Conservation (phyloP, 2,329 filamentous ascomycete species). For the Fusarium subtropicale region DNA sequence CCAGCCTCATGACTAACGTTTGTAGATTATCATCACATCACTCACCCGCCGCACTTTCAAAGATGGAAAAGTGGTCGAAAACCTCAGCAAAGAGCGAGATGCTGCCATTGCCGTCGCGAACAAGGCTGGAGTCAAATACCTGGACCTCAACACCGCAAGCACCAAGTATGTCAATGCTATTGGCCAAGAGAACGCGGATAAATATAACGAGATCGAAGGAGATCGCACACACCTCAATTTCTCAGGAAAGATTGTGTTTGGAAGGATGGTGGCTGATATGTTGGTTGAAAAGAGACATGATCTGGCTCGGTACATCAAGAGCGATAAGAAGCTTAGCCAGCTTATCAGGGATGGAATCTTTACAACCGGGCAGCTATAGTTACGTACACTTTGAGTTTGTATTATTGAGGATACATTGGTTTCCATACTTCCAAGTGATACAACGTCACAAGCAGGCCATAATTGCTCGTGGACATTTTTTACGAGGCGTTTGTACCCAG, state of each 20-base stretch:
- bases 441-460: too few relatives aligned
- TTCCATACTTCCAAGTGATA: too few relatives aligned
- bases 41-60: slow-evolving; percentile 23
- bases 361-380: not conserved
- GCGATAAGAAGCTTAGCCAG: slow-evolving; percentile 4
- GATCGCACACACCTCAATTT: slow-evolving; percentile 17
- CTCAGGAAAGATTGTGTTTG: slow-evolving; percentile 15
- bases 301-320: not conserved
- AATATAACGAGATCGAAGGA: slow-evolving; percentile 21
- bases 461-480: too few relatives aligned
- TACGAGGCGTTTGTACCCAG: too few relatives aligned
- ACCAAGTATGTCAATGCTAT: slow-evolving; percentile 26
- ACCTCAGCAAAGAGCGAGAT: slow-evolving; percentile 8
- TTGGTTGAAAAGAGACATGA: slow-evolving; percentile 17
- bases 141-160: slow-evolving; percentile 12
- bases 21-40: slow-evolving; percentile 11
- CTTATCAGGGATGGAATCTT: slow-evolving; percentile 12
- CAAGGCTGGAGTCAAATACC: not conserved
- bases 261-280: slow-evolving; percentile 19
- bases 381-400: too few relatives aligned
- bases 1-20: not conserved
- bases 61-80: slow-evolving; percentile 12
- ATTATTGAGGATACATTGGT: too few relatives aligned
- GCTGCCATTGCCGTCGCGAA: slow-evolving; percentile 13
- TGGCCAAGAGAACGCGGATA: slow-evolving; percentile 14